Conservation (phyloP, 2,329 filamentous ascomycete genomes). For the Fusarium continuum region DNA sequence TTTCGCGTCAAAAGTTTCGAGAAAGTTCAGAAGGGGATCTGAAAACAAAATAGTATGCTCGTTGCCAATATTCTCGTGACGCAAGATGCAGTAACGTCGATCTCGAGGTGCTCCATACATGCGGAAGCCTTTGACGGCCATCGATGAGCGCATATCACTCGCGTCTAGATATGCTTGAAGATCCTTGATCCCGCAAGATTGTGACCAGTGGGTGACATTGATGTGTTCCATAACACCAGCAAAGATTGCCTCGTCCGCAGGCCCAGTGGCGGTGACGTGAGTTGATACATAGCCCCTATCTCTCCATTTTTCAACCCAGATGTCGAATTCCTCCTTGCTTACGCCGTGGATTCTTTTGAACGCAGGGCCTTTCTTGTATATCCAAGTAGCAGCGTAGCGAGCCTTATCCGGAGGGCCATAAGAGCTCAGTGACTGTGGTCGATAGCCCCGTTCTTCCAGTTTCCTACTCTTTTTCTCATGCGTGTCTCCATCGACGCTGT, state of each 20-base stretch:
- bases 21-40: neutral
- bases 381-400: conserved; percentile 28
- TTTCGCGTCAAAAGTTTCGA: neutral
- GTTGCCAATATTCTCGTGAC: conserved; percentile 27
- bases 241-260: conserved; percentile 6
- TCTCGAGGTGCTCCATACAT: conserved; percentile 26
- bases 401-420: conserved; percentile 17
- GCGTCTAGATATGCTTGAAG: neutral
- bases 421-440: conserved; percentile 19
- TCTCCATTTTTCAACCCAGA: conserved; percentile 16
- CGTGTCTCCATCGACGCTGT: neutral
- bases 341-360: conserved; percentile 11
- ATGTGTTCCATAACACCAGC: conserved; percentile 23
- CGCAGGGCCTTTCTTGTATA: neutral
- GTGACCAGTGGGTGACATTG: conserved; percentile 8
- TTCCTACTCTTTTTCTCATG: neutral
- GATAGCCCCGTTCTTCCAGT: neutral
- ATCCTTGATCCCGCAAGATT: conserved; percentile 12
- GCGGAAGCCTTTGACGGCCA: conserved; percentile 18
- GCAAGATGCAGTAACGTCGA: conserved; percentile 27
- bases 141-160: no score
- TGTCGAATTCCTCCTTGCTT: conserved; percentile 1
- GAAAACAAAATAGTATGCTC: conserved; percentile 9
- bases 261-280: conserved; percentile 20
- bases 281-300: neutral